These are phyloP conservation scores for Rubus parviflorus DNA, from an alignment of 306 rosid genomes.

Conservation along the genomic window DNA sequence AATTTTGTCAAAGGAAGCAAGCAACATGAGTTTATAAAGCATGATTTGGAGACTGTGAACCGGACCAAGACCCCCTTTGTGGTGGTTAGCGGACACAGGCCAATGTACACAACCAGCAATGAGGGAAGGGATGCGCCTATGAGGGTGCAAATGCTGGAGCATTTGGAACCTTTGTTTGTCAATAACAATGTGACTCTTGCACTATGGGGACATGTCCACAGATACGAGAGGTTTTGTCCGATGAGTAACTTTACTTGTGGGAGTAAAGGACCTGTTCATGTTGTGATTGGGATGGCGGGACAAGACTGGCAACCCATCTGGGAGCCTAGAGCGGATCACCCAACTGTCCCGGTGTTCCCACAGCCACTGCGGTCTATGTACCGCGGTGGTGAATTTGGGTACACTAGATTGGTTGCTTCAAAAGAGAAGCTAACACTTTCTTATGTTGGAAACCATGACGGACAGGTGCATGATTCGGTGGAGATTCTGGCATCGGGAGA, in stretches of 20 bases:
- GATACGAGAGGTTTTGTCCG: constrained; percentile 85
- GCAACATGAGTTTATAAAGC: constrained; percentile 72
- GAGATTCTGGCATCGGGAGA: constrained; percentile 69
- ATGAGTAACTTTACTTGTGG: constrained; percentile 78
- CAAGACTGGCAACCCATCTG: constrained; percentile 92
- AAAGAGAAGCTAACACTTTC: constrained; percentile 63
- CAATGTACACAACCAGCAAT: constrained; percentile 88
- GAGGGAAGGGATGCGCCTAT: constrained; percentile 60
- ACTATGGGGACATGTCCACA: constrained; percentile 93
- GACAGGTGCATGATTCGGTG: constrained; percentile 64
- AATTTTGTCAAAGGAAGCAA: constrained; percentile 74
- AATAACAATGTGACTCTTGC: constrained; percentile 77
- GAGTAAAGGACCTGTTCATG: constrained; percentile 60
- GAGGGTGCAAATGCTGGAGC: constrained; percentile 67
- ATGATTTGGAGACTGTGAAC: constrained; percentile 73
- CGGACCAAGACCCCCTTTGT: constrained; percentile 69
- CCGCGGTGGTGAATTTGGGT: constrained; percentile 91
- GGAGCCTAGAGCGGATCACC: constrained; percentile 71
- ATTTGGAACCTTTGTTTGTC: constrained; percentile 81
- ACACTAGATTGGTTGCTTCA: constrained; percentile 73
- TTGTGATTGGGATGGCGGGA: constrained; percentile 88
- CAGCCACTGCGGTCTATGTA: constrained; percentile 71
- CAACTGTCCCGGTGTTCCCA: constrained; percentile 66
- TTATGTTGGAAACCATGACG: constrained; percentile 77
- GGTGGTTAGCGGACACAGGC: constrained; percentile 86